phyloP scores from a whole-genome alignment of 768 basidiomycete species.

The Lyophyllum shimeji region DNA sequence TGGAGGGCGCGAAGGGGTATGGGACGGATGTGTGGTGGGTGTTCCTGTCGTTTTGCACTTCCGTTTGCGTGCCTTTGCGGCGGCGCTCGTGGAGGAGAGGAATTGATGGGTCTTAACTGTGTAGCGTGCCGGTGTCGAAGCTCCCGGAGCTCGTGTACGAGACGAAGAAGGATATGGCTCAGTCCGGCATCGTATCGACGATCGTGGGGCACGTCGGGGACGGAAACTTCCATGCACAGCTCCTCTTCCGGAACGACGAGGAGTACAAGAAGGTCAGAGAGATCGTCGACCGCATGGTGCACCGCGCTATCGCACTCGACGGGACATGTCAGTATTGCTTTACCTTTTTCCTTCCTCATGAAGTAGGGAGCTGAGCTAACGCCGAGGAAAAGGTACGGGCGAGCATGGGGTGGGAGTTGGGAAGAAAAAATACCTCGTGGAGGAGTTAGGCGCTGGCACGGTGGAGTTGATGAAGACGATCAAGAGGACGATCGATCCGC shows the following conservation, averaged over 20 bases:
- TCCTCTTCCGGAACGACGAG: conserved; percentile 58
- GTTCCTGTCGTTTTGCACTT: background rate
- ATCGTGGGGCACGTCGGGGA: conserved; percentile 82
- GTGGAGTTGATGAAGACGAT: conserved; percentile 83
- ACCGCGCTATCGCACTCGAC: conserved; percentile 66
- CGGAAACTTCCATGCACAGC: conserved; percentile 50
- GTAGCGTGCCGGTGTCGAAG: conserved; percentile 60
- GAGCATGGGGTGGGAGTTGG: conserved; percentile 90
- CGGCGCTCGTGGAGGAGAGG: background rate
- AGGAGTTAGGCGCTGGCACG: conserved; percentile 82
- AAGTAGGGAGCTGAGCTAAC: background rate
- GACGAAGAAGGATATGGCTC: conserved; percentile 68
- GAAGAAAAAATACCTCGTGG: conserved; percentile 76
- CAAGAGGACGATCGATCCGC: conserved; percentile 73
- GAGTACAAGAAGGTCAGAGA: conserved; percentile 42
- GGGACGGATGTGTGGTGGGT: conserved; percentile 74
- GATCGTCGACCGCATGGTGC: conserved; percentile 61
- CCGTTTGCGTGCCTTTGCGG: too few relatives aligned
- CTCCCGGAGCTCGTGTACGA: conserved; percentile 65
- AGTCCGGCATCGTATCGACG: conserved; percentile 54
- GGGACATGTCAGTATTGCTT: conserved; percentile 58
- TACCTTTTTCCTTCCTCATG: background rate
- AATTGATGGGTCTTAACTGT: background rate
- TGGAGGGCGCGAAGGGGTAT: conserved; percentile 60
- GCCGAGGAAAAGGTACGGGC: conserved; percentile 52